phyloP scores from a whole-genome alignment of 805 yeast species.

The Ogataea trehalophila region DNA sequence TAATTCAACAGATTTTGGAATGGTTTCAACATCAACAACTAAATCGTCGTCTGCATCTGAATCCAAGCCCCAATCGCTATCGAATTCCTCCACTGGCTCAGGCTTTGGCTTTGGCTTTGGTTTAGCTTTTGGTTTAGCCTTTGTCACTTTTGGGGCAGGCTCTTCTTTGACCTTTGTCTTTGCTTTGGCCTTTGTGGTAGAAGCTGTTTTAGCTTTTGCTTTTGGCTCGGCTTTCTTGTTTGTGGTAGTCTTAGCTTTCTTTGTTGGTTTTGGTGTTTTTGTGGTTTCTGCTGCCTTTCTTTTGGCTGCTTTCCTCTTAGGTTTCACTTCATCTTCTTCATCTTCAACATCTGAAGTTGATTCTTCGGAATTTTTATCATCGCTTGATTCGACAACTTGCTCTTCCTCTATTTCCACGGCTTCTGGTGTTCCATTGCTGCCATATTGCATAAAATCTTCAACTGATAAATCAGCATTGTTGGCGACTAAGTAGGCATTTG shows the following conservation, averaged over 20 bases:
- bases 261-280: slow-evolving; percentile 5
- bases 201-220: slow-evolving; percentile 15
- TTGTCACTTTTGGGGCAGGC: slow-evolving; percentile 1
- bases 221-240: slow-evolving; percentile 2
- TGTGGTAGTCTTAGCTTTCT: background rate
- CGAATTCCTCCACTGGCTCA: slow-evolving; percentile 10
- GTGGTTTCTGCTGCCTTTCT: background rate
- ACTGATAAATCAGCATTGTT: slow-evolving; percentile 39
- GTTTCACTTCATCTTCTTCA: slow-evolving; percentile 30
- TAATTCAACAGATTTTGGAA: slow-evolving; percentile 19
- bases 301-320: slow-evolving; percentile 23
- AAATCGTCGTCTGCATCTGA: slow-evolving; percentile 15
- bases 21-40: slow-evolving; percentile 12
- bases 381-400: slow-evolving; percentile 5
- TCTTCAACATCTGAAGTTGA: slow-evolving; percentile 13
- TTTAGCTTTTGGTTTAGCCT: slow-evolving; percentile 5
- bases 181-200: slow-evolving; percentile 19
- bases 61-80: slow-evolving; percentile 28
- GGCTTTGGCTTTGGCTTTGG: slow-evolving; percentile 1
- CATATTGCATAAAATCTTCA: slow-evolving; percentile 40
- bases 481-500: slow-evolving; percentile 28
- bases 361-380: slow-evolving; percentile 1
- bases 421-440: slow-evolving; percentile 37
- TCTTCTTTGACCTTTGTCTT: slow-evolving; percentile 1
- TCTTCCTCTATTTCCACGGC: slow-evolving; percentile 10